Evolutionary conservation across 495 filamentous ascomycete genomes (phyloP).

Genomic region (Terfezia claveryi): DNA sequence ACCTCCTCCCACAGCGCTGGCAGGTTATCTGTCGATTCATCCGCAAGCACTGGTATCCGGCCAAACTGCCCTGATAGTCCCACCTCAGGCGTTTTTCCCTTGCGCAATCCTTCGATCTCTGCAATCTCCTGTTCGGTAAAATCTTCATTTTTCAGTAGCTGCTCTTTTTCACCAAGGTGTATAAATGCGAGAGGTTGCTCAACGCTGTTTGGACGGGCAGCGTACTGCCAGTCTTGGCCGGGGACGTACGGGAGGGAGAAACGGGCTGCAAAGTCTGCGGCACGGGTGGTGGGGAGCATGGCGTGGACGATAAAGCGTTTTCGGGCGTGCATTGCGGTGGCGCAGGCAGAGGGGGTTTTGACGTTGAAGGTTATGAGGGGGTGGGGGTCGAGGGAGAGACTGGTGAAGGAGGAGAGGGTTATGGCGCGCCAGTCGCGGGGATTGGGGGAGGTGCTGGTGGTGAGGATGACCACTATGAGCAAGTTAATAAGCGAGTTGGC

Average conservation of each 20-base stretch:
- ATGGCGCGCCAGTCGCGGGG: slow-evolving; percentile 10
- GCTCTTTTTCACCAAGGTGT: neutral
- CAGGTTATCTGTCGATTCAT: neutral
- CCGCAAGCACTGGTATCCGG: neutral
- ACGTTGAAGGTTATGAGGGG: slow-evolving; percentile 19
- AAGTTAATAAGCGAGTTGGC: neutral
- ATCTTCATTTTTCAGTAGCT: too few species aligned
- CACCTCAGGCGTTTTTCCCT: neutral
- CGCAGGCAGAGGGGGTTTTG: slow-evolving; percentile 12
- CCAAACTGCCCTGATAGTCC: neutral
- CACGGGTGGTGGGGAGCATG: slow-evolving; percentile 7
- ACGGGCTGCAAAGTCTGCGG: slow-evolving; percentile 10
- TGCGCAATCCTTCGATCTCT: neutral
- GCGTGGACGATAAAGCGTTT: slow-evolving; percentile 12
- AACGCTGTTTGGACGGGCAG: neutral
- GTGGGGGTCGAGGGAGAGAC: slow-evolving; percentile 13
- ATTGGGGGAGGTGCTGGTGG: slow-evolving; percentile 1
- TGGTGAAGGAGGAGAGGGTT: slow-evolving; percentile 19
- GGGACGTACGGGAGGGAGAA: slow-evolving; percentile 7
- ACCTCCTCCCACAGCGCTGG: slow-evolving; percentile 14
- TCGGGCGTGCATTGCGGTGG: slow-evolving; percentile 7
- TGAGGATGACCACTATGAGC: slow-evolving; percentile 16
- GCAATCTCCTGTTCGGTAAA: neutral
- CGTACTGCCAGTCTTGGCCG: neutral
- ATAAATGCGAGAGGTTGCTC: neutral